Evolutionary conservation across 177 flowering plant species (phyloP).

Genomic region (Vitis hybrid): DNA sequence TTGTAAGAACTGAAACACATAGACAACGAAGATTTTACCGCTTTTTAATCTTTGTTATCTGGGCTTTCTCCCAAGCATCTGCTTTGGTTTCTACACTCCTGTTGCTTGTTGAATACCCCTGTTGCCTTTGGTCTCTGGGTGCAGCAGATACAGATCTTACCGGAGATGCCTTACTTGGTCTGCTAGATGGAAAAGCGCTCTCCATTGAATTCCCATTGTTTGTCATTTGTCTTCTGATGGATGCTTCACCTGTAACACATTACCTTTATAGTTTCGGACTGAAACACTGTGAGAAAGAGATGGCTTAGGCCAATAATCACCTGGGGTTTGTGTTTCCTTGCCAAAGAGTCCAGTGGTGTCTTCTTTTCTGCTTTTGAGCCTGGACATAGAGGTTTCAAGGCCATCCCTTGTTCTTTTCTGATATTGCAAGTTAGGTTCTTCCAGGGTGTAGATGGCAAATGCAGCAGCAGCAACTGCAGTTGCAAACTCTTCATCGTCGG

Average conservation of each 20-base stretch:
- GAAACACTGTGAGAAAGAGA: background rate
- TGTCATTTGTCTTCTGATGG: constrained; percentile 25
- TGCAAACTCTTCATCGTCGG: constrained; percentile 39
- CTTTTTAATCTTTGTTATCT: constrained; percentile 35
- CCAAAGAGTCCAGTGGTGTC: constrained; percentile 23
- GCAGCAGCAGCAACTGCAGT: constrained; percentile 70
- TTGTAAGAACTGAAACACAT: constrained; percentile 1
- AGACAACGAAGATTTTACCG: constrained; percentile 26
- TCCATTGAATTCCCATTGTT: constrained; percentile 6
- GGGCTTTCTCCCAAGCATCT: constrained; percentile 48
- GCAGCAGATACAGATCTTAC: background rate
- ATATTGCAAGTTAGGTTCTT: constrained; percentile 23
- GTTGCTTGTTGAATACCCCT: background rate
- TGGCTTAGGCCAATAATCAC: background rate
- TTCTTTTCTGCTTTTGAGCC: constrained; percentile 27
- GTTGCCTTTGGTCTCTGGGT: constrained; percentile 6
- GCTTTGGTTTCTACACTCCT: constrained; percentile 26
- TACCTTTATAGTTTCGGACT: background rate
- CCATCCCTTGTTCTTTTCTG: constrained; percentile 21
- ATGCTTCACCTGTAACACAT: constrained; percentile 33
- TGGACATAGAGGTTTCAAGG: constrained; percentile 17
- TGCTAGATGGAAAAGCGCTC: background rate
- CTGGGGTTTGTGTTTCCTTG: constrained; percentile 20
- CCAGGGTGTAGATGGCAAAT: constrained; percentile 46
- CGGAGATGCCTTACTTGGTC: constrained; percentile 6